These are phyloP conservation scores for Talaromyces sp. DNA, from an alignment of 2,329 filamentous ascomycete species.

Conservation along the genomic window DNA sequence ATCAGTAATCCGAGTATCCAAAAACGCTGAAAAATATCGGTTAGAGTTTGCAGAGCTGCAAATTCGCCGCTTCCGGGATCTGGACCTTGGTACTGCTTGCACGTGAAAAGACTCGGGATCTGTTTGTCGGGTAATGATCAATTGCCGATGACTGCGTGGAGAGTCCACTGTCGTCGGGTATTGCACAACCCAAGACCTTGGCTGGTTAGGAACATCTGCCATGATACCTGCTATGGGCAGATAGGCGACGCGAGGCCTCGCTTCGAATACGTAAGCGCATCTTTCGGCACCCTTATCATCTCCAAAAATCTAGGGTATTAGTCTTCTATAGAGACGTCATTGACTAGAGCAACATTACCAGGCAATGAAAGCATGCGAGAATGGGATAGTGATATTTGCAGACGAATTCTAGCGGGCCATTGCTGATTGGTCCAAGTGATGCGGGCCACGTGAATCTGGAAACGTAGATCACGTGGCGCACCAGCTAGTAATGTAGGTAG, in stretches of 20 bases:
- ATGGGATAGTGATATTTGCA: neutral
- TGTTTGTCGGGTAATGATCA: neutral
- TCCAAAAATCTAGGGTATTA: neutral
- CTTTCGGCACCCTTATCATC: neutral
- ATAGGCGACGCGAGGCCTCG: neutral
- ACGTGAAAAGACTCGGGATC: neutral
- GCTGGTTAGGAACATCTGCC: neutral
- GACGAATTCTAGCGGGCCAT: neutral
- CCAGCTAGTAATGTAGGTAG: neutral
- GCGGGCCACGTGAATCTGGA: neutral
- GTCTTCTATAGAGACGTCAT: neutral
- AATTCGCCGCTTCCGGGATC: neutral
- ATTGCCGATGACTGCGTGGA: neutral
- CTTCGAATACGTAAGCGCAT: neutral
- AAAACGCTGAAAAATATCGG: neutral
- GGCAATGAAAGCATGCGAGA: neutral
- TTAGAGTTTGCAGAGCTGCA: neutral
- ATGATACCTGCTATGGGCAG: neutral
- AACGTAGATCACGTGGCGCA: neutral
- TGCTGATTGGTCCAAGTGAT: neutral
- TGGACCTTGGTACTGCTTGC: neutral
- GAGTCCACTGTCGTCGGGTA: neutral
- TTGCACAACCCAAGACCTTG: neutral
- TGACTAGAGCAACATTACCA: neutral
- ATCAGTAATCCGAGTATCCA: neutral